Percentiles rank a stretch among this genome's conserved stretches.
Evolutionary conservation across 179 eudicot genomes (phyloP).

Genomic region (Sideroxylon spinosum): DNA sequence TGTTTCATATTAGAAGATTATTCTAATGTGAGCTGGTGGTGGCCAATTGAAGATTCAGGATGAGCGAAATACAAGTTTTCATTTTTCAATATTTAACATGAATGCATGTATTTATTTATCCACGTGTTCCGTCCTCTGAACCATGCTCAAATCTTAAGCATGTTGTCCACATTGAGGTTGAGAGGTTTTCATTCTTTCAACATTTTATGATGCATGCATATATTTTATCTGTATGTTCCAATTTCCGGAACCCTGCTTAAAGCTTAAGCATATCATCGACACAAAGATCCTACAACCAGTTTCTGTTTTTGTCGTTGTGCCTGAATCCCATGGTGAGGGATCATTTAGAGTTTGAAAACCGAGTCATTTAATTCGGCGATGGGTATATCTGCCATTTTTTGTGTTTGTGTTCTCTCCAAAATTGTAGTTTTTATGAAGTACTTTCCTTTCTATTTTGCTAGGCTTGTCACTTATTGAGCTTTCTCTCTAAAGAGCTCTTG

Average conservation of each 20-base stretch:
- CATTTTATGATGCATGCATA: neutral
- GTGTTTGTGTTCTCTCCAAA: neutral
- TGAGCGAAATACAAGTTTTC: neutral
- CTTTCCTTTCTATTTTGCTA: slow-evolving; percentile 25
- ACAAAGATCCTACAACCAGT: slow-evolving; percentile 5
- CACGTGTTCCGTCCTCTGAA: no score
- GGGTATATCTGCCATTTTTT: neutral
- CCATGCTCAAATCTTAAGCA: no score
- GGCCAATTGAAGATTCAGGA: neutral
- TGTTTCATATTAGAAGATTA: neutral
- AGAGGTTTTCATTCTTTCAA: no score
- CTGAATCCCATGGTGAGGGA: neutral
- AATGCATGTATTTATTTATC: no score
- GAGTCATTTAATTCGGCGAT: neutral
- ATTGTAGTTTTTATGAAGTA: neutral
- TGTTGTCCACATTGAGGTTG: no score
- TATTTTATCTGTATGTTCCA: neutral
- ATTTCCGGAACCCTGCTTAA: neutral
- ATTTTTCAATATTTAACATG: neutral
- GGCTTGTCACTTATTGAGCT: slow-evolving; percentile 85
- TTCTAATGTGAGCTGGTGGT: neutral
- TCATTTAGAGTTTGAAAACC: slow-evolving; percentile 1
- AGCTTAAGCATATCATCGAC: slow-evolving; percentile 1
- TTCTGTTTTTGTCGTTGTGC: neutral
- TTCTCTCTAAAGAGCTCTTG: slow-evolving; percentile 90